Evolutionary conservation across 1,284 basidiomycete genomes (phyloP).

Genomic region (Cryptococcus sp.): DNA sequence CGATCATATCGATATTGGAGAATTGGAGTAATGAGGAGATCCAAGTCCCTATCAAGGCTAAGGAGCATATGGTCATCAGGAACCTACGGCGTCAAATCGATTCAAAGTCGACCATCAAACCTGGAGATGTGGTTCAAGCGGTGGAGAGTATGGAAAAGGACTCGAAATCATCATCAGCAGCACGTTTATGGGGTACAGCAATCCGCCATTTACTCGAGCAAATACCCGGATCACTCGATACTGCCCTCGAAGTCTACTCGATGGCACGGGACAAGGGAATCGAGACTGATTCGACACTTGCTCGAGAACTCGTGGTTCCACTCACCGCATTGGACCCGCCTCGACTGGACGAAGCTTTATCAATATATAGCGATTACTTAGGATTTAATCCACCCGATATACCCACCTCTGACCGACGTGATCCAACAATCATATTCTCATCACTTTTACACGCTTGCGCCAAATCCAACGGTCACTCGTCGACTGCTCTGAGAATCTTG

Average conservation of each 20-base stretch:
- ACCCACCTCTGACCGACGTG: conserved; percentile 5
- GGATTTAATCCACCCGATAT: conserved; percentile 1
- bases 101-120: conserved; percentile 1
- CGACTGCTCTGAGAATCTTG: conserved; percentile 53
- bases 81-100: conserved; percentile 5
- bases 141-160: conserved; percentile 11
- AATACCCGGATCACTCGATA: conserved; percentile 9
- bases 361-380: conserved; percentile 16
- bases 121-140: conserved; percentile 10
- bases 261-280: conserved; percentile 13
- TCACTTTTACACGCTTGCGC: conserved; percentile 17
- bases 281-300: conserved; percentile 8
- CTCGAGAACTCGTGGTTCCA: conserved; percentile 18
- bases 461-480: conserved; percentile 1
- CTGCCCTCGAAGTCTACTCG: conserved; percentile 17
- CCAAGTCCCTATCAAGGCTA: background rate
- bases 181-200: conserved; percentile 16
- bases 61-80: conserved; percentile 10
- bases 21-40: background rate
- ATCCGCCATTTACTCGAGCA: conserved; percentile 8
- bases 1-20: background rate
- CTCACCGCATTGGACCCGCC: conserved; percentile 13
- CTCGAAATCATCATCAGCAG: conserved; percentile 2
- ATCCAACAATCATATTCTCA: conserved; percentile 1
- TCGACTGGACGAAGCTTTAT: conserved; percentile 9